Percentiles rank a stretch among this genome's conserved stretches.
phyloP scores from a whole-genome alignment of 2,329 filamentous ascomycete genomes.

The Rachicladosporium sp. region DNA sequence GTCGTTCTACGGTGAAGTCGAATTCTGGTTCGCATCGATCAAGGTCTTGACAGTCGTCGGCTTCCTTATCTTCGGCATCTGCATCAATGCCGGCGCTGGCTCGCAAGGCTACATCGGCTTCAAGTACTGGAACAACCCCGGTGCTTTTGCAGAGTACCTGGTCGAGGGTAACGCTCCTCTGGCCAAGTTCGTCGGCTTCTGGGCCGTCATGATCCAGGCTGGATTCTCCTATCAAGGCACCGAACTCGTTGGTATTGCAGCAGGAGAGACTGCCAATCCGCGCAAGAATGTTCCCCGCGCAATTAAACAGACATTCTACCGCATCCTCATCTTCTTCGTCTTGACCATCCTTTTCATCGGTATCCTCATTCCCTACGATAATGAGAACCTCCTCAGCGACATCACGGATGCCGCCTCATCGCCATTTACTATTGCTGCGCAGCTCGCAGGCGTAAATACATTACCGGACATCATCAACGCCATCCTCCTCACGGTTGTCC shows the following conservation, averaged over 20 bases:
- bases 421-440: constrained; percentile 55
- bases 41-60: constrained; percentile 42
- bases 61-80: constrained; percentile 28
- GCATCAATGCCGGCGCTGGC: constrained; percentile 29
- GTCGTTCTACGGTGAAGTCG: constrained; percentile 40
- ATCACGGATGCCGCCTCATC: constrained; percentile 37
- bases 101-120: constrained; percentile 48
- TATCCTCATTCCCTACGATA: constrained; percentile 22
- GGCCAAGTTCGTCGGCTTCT: constrained; percentile 35
- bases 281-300: constrained; percentile 30
- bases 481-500: constrained; percentile 56
- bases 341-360: constrained; percentile 27
- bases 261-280: constrained; percentile 41
- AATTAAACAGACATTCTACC: constrained; percentile 25
- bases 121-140: constrained; percentile 32
- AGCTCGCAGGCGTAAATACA: constrained; percentile 46
- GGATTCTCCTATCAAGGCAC: constrained; percentile 47
- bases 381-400: constrained; percentile 25
- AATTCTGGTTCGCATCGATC: constrained; percentile 41
- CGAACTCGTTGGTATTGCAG: constrained; percentile 41
- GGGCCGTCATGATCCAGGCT: constrained; percentile 44
- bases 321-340: constrained; percentile 26
- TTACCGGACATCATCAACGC: constrained; percentile 59
- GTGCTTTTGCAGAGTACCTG: constrained; percentile 26
- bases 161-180: constrained; percentile 11